Percentiles rank a stretch among this genome's conserved stretches.
These are phyloP conservation scores for Diospyros kaki DNA, from an alignment of 148 eudicot species.

Conservation along the genomic window DNA sequence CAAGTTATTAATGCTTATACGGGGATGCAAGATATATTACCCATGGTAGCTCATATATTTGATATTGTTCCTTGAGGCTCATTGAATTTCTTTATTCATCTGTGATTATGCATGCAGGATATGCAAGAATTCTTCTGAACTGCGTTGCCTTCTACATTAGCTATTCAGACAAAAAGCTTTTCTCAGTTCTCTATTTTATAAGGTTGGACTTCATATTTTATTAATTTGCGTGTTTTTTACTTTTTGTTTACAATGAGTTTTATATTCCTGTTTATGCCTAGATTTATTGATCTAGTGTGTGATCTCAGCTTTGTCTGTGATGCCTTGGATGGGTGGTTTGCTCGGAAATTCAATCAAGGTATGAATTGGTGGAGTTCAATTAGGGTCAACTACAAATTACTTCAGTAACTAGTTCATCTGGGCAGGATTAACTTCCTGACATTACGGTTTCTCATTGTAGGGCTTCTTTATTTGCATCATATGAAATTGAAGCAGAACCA, in stretches of 20 bases:
- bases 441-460: not conserved
- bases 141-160: constrained; percentile 77
- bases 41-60: not conserved
- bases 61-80: not conserved
- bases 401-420: not conserved
- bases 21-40: not conserved
- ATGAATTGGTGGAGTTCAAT: constrained; percentile 16
- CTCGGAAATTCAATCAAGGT: constrained; percentile 97
- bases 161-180: constrained; percentile 64
- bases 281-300: constrained; percentile 11
- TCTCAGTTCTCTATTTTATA: constrained; percentile 67
- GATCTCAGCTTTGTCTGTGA: constrained; percentile 84
- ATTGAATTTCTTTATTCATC: constrained; percentile 7
- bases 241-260: not conserved
- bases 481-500: not conserved
- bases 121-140: constrained; percentile 73
- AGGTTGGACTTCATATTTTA: constrained; percentile 45
- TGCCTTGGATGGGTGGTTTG: constrained; percentile 97
- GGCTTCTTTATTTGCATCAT: constrained; percentile 1
- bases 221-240: not conserved
- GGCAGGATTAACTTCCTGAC: not conserved
- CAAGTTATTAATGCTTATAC: not conserved
- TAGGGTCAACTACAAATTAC: not conserved
- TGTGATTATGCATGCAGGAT: constrained; percentile 45
- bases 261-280: not conserved